These are phyloP conservation scores for Naganishia sp. DNA, from an alignment of 1,284 basidiomycete genomes.

Conservation along the genomic window DNA sequence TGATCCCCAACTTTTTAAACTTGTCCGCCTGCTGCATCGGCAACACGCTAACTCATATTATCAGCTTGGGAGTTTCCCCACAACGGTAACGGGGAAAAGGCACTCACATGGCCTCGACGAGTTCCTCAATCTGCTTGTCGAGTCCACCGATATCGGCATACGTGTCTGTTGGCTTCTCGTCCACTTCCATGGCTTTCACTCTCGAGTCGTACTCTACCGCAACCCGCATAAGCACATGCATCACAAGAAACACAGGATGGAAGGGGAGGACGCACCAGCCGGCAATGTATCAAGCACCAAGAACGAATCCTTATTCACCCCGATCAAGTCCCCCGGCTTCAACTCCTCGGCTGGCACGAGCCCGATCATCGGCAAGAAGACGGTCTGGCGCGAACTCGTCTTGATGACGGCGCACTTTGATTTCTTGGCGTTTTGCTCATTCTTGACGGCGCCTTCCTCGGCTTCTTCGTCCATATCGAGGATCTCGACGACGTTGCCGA, in stretches of 20 bases:
- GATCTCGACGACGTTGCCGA: slow-evolving; percentile 97
- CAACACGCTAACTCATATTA: slow-evolving; percentile 56
- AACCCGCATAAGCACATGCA: background rate
- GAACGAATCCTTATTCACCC: slow-evolving; percentile 99
- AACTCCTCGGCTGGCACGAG: slow-evolving; percentile 90
- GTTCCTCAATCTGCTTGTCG: slow-evolving; percentile 79
- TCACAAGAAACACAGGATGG: background rate
- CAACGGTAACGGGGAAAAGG: background rate
- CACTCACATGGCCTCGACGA: slow-evolving; percentile 69
- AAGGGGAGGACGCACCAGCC: slow-evolving; percentile 42
- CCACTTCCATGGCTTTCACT: slow-evolving; percentile 91
- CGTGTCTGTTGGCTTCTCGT: slow-evolving; percentile 74
- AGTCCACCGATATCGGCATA: slow-evolving; percentile 78
- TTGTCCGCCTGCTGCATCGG: slow-evolving; percentile 80
- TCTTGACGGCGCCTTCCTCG: slow-evolving; percentile 90
- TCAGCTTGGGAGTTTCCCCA: background rate
- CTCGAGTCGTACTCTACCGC: slow-evolving; percentile 70
- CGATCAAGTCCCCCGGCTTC: slow-evolving; percentile 89
- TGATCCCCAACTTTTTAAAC: slow-evolving; percentile 79
- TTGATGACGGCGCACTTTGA: slow-evolving; percentile 99
- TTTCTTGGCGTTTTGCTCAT: slow-evolving; percentile 89
- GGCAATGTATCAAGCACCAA: slow-evolving; percentile 87
- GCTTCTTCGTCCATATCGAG: slow-evolving; percentile 89
- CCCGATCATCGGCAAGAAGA: slow-evolving; percentile 96
- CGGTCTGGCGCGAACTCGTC: slow-evolving; percentile 95